These are phyloP conservation scores for Rauvolfia tetraphylla DNA, from an alignment of 257 asterid species.

Conservation along the genomic window DNA sequence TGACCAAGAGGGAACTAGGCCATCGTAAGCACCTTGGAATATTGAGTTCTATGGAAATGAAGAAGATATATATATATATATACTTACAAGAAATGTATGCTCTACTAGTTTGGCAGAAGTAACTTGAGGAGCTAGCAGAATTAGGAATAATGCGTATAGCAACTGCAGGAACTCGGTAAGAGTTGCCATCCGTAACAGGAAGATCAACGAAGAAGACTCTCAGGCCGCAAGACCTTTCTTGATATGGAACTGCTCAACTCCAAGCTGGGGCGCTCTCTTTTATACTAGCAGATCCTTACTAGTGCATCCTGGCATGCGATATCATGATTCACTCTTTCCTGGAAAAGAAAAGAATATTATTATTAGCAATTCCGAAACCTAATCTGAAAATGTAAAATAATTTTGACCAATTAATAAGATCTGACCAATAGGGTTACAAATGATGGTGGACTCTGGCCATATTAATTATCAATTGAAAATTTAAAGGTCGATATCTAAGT, in stretches of 20 bases:
- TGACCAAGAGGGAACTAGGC: background rate
- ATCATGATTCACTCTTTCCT: too few relatives aligned
- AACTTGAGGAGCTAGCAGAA: background rate
- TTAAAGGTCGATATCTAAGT: background rate
- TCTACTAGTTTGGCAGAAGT: slow-evolving; percentile 7
- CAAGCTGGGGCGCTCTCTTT: background rate
- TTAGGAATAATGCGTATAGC: background rate
- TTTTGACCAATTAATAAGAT: too few relatives aligned
- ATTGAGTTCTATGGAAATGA: background rate
- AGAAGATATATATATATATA: background rate
- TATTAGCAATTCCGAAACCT: too few relatives aligned
- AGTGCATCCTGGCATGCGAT: too few relatives aligned
- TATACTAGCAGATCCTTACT: background rate
- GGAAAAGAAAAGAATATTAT: too few relatives aligned
- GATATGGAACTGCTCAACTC: background rate
- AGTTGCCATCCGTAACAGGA: background rate
- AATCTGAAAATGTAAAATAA: too few relatives aligned
- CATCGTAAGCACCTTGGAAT: too few relatives aligned
- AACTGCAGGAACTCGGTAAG: background rate
- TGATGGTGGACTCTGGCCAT: background rate
- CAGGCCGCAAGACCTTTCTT: background rate
- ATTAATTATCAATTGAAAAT: too few relatives aligned
- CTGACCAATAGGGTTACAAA: background rate
- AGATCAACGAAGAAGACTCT: background rate
- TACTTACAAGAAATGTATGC: slow-evolving; percentile 5